These are phyloP conservation scores for Neurospora sp. DNA, from an alignment of 495 filamentous ascomycete genomes.

Conservation along the genomic window DNA sequence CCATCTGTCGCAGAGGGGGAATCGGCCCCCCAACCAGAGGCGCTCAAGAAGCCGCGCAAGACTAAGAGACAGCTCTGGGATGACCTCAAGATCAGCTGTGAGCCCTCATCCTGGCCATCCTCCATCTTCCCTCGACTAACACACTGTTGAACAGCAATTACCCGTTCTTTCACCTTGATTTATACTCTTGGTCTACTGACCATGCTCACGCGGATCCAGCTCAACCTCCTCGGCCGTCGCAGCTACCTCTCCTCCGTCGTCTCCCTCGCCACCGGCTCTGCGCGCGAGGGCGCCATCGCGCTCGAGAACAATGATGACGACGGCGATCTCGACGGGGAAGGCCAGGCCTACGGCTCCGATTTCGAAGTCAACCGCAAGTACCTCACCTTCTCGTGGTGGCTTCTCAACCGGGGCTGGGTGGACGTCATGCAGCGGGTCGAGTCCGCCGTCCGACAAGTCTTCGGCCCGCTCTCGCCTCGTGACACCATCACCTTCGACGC, in stretches of 20 bases:
- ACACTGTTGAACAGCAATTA: constrained; percentile 57
- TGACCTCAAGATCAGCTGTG: constrained; percentile 93
- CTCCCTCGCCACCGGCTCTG: constrained; percentile 64
- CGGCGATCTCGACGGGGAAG: constrained; percentile 68
- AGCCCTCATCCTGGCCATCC: constrained; percentile 13
- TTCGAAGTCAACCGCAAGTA: constrained; percentile 92
- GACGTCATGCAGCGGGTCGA: constrained; percentile 70
- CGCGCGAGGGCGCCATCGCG: constrained; percentile 48
- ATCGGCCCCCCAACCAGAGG: constrained; percentile 22
- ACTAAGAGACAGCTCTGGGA: constrained; percentile 93
- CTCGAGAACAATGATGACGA: constrained; percentile 87
- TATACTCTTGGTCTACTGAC: constrained; percentile 86
- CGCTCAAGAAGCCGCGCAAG: constrained; percentile 48
- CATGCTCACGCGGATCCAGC: constrained; percentile 87
- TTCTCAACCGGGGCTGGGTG: constrained; percentile 84
- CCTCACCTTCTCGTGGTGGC: constrained; percentile 95
- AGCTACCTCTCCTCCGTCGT: constrained; percentile 94
- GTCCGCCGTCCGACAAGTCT: constrained; percentile 71
- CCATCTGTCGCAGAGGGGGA: constrained; percentile 24
- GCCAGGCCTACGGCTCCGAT: constrained; percentile 76
- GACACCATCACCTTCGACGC: constrained; percentile 73
- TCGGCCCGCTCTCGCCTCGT: constrained; percentile 73
- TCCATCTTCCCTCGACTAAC: constrained; percentile 11
- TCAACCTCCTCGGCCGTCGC: constrained; percentile 89
- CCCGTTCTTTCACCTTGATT: constrained; percentile 78